A percentile compares a stretch with the other conserved stretches of the same genome.
Conservation (phyloP, 768 basidiomycete species). For the Antrodiella citrinella region DNA sequence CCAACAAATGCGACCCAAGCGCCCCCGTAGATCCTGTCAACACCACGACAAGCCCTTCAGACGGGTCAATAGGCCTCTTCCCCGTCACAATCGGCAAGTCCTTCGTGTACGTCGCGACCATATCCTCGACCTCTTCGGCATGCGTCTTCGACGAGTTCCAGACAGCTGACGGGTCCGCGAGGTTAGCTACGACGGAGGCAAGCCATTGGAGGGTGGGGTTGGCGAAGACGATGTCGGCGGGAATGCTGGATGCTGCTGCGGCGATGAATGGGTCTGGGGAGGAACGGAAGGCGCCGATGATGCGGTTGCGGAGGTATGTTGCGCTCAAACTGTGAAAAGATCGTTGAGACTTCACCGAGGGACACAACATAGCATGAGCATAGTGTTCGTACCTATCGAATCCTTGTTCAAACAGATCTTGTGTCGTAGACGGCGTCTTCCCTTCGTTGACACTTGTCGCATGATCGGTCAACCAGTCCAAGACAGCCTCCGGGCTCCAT, state of each 20-base stretch:
- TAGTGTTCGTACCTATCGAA: conserved; percentile 9
- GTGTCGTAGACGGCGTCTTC: neutral
- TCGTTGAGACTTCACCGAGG: neutral
- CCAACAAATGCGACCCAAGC: conserved; percentile 11
- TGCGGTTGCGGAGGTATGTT: conserved; percentile 10
- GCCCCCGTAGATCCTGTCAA: conserved; percentile 12
- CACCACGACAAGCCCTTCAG: conserved; percentile 1
- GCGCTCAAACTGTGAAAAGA: conserved; percentile 7
- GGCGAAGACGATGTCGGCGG: conserved; percentile 10
- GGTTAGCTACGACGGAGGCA: neutral
- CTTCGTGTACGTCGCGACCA: conserved; percentile 1
- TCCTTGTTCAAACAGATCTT: conserved; percentile 9
- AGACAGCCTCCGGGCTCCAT: conserved; percentile 5
- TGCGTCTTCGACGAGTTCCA: neutral
- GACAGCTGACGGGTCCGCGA: conserved; percentile 3
- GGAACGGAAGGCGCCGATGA: conserved; percentile 7
- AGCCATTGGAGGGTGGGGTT: conserved; percentile 4
- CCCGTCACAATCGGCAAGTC: conserved; percentile 1
- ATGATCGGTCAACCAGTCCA: conserved; percentile 11
- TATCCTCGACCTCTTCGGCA: neutral
- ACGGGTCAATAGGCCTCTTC: neutral
- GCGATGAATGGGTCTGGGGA: neutral
- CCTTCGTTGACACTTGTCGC: conserved; percentile 10
- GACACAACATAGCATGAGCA: neutral
- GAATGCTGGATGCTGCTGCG: conserved; percentile 1